Percentiles rank a stretch among this genome's conserved stretches.
phyloP scores from a whole-genome alignment of 306 rosid species.

The Cicer cuneatum region DNA sequence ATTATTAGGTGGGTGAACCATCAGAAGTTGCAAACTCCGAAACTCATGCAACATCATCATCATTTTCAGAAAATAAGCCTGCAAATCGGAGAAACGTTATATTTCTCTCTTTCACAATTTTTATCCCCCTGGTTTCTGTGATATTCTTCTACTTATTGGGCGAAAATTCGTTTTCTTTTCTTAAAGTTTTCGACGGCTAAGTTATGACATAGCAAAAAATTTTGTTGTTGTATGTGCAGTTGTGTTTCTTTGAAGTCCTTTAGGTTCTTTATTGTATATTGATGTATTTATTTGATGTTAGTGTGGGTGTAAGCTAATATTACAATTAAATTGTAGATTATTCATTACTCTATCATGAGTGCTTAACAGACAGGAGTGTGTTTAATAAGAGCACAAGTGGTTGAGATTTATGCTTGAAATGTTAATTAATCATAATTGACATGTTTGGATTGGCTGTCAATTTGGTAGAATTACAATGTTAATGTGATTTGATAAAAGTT shows the following conservation, averaged over 20 bases:
- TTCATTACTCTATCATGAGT: conserved; percentile 35
- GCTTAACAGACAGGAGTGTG: conserved; percentile 21
- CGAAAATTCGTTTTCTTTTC: conserved; percentile 44
- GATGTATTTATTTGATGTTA: conserved; percentile 35
- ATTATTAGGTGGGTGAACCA: conserved; percentile 62
- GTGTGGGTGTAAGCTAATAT: conserved; percentile 35
- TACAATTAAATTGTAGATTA: conserved; percentile 34
- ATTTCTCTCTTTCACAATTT: conserved; percentile 46
- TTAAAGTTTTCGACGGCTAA: conserved; percentile 48
- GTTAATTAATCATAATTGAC: no score
- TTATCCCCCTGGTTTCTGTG: conserved; percentile 51
- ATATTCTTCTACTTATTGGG: conserved; percentile 51
- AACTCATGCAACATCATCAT: conserved; percentile 38
- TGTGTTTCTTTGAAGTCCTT: conserved; percentile 28
- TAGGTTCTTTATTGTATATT: conserved; percentile 37
- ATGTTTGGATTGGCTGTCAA: no score
- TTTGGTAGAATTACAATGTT: no score
- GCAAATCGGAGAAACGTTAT: conserved; percentile 47
- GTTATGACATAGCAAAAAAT: conserved; percentile 4
- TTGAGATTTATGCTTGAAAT: conserved; percentile 8
- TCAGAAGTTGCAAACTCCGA: conserved; percentile 48
- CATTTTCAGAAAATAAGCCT: conserved; percentile 45
- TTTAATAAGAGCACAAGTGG: conserved; percentile 22
- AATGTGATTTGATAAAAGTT: no score
- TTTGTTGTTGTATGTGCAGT: conserved; percentile 43